Base-by-base conservation (phyloP, 305 asterid species). In the Coffea humblotiana region DNA sequence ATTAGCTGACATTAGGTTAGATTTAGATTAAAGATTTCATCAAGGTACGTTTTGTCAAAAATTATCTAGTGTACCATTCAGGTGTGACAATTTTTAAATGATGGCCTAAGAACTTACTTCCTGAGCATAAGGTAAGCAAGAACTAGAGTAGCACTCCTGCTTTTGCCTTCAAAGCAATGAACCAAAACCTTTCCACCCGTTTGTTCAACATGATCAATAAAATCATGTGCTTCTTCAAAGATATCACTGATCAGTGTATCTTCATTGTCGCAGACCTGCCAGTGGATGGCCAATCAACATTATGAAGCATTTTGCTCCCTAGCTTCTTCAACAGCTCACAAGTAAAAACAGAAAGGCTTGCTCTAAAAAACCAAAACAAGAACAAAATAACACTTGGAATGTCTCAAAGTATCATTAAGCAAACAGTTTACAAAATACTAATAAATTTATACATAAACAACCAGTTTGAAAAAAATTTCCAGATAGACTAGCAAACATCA, bases 111-210 rank as follows among this genome's bases (percentile, higher is more conserved):
- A 27, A 83, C 97, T 87, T 92, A 95, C 99, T 94, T 94, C 83
- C 92, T 85, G 77, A 89, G 89, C 97, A 95, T 93, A 79, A 95
- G 65, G 83, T 93, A 93, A 75, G 97, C 97, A 63, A 95, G 94
- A 79, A 95, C 90, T 32, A 95, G 84, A 35, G 99, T 94, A 11
- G 99, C 97, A 70, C 98, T 96, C 85, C 99, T 89, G 82, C 99
- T 96, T 89, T 89, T 92, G 88, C 99, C 98, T 87, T 96, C 98
- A 82, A 96, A 94, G 91, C 99, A 96, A 76, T 96, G 99, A 83
- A 96, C 98, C 82, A 96, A 89, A 84, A 94, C 97, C 84, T 94
- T 94, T 73, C 98, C 98, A 16, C 94, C 92, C 32, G 65, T 72
- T 81, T 91, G 83, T 81, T 92, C 98, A 65, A 96, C 97, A 69